These are phyloP conservation scores for Cystobasidium pallidum DNA, from an alignment of 1,284 basidiomycete genomes.

Conservation along the genomic window DNA sequence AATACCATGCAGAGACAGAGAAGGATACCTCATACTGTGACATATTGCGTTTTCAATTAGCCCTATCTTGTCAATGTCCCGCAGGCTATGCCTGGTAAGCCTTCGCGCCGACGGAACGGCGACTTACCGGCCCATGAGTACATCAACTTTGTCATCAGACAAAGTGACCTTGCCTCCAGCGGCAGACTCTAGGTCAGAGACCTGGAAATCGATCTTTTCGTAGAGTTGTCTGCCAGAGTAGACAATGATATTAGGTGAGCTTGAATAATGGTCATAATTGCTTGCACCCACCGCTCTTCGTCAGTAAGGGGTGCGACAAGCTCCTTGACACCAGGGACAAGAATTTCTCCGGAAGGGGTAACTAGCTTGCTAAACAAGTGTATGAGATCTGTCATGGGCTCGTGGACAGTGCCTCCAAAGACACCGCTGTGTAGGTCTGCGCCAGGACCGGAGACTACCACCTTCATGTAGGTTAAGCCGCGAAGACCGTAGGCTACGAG, in stretches of 20 bases:
- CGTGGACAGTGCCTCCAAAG: slow-evolving; percentile 84
- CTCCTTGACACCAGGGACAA: slow-evolving; percentile 88
- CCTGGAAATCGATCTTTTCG: slow-evolving; percentile 71
- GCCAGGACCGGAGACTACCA: slow-evolving; percentile 79
- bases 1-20: slow-evolving; percentile 91
- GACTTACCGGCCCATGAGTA: slow-evolving; percentile 74
- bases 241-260: slow-evolving; percentile 49
- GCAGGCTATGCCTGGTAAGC: too few species aligned
- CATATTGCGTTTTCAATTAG: too few species aligned
- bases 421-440: slow-evolving; percentile 87
- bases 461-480: slow-evolving; percentile 86
- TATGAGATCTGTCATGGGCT: slow-evolving; percentile 70
- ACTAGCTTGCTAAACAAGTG: slow-evolving; percentile 74
- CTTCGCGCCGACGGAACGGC: slow-evolving; percentile 1
- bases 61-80: too few species aligned
- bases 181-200: slow-evolving; percentile 71
- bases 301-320: slow-evolving; percentile 77
- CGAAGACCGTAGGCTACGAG: slow-evolving; percentile 63
- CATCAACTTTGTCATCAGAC: slow-evolving; percentile 76
- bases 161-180: slow-evolving; percentile 78
- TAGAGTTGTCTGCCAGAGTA: slow-evolving; percentile 63
- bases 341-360: slow-evolving; percentile 76
- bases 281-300: slow-evolving; percentile 71
- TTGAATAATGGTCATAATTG: neutral
- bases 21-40: slow-evolving; percentile 64